A percentile compares a stretch with the other conserved stretches of the same genome.
phyloP scores from a whole-genome alignment of 1,284 basidiomycete species.

The Termitomyces sp. region DNA sequence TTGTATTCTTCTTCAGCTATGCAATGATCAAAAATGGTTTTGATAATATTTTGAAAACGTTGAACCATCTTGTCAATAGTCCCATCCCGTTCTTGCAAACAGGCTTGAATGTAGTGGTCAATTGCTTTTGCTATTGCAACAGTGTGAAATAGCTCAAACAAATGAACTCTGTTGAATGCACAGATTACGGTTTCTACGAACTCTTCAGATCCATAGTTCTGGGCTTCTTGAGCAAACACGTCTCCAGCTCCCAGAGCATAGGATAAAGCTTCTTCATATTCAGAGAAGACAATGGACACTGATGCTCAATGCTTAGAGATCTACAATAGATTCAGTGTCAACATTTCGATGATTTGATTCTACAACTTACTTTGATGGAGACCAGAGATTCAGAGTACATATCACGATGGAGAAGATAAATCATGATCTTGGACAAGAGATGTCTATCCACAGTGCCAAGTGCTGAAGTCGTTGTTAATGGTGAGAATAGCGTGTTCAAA shows the following conservation, averaged over 20 bases:
- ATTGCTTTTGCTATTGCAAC: constrained; percentile 77
- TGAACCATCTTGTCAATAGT: constrained; percentile 65
- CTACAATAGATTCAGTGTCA: too few species aligned
- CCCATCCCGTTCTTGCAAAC: constrained; percentile 48
- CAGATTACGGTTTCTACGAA: constrained; percentile 93
- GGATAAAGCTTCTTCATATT: constrained; percentile 88
- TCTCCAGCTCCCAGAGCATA: constrained; percentile 88
- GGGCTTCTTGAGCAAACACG: constrained; percentile 76
- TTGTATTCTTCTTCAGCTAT: constrained; percentile 84
- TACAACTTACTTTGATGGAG: too few species aligned
- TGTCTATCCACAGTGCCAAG: too few species aligned
- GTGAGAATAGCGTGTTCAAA: too few species aligned
- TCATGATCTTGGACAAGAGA: too few species aligned
- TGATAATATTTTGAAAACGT: constrained; percentile 77
- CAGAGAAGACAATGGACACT: too few species aligned
- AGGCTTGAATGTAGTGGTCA: constrained; percentile 77
- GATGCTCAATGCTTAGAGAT: too few species aligned
- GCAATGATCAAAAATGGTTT: constrained; percentile 80
- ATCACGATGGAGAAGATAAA: too few species aligned
- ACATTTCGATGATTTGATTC: too few species aligned
- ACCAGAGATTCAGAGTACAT: too few species aligned
- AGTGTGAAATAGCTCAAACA: constrained; percentile 8
- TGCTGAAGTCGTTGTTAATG: too few species aligned
- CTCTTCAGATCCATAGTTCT: constrained; percentile 64
- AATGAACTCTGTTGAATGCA: constrained; percentile 39